These are phyloP conservation scores for Agaricus blazei DNA, from an alignment of 768 basidiomycete species.

Conservation along the genomic window DNA sequence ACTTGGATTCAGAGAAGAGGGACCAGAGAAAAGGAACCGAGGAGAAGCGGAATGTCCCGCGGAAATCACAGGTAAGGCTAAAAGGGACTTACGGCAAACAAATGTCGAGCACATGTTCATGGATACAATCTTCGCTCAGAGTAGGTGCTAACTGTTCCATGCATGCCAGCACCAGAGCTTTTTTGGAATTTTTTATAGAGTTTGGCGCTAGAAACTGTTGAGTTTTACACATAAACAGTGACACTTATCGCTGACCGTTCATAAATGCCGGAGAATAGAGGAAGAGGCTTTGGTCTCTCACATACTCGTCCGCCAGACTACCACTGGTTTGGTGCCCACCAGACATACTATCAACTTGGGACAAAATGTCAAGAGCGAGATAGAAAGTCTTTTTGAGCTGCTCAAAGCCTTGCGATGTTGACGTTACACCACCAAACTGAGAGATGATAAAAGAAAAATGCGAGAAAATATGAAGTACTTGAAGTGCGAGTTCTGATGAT, in stretches of 20 bases:
- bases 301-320: conserved; percentile 23
- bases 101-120: conserved; percentile 50
- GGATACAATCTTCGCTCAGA: conserved; percentile 48
- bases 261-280: conserved; percentile 17
- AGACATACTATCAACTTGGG: conserved; percentile 27
- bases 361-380: conserved; percentile 69
- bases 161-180: conserved; percentile 65
- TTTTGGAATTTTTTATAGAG: conserved; percentile 27
- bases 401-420: conserved; percentile 51
- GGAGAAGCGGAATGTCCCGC: conserved; percentile 6
- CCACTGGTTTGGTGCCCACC: conserved; percentile 7
- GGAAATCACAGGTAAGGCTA: neutral
- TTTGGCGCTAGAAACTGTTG: conserved; percentile 4
- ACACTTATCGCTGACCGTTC: conserved; percentile 16
- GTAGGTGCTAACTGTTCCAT: conserved; percentile 75
- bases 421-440: conserved; percentile 71
- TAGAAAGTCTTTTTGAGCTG: conserved; percentile 77
- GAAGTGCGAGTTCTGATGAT: conserved; percentile 47
- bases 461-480: conserved; percentile 52
- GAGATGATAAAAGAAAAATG: conserved; percentile 74
- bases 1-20: conserved; percentile 1
- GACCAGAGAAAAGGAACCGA: conserved; percentile 4
- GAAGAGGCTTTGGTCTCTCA: conserved; percentile 21
- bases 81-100: conserved; percentile 55
- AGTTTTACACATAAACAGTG: neutral